These are phyloP conservation scores for Lepiota brunneoincarnata DNA, from an alignment of 768 basidiomycete species.

Conservation along the genomic window DNA sequence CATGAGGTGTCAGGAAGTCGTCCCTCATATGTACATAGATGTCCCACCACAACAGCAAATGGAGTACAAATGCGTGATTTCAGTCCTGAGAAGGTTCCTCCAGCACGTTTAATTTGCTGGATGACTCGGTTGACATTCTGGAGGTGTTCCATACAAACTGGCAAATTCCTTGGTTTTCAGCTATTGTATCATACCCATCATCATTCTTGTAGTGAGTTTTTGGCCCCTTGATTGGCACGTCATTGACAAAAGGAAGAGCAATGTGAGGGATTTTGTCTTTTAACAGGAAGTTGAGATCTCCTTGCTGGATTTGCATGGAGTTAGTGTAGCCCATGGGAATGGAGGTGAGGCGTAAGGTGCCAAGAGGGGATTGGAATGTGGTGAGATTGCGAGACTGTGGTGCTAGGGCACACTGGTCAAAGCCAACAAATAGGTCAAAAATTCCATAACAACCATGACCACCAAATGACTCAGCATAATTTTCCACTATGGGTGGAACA, in stretches of 20 bases:
- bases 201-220: conserved; percentile 23
- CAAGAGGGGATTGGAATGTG: conserved; percentile 35
- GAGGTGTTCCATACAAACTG: too few species aligned
- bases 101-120: too few species aligned
- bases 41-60: too few species aligned
- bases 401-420: conserved; percentile 26
- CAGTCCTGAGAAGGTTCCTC: too few species aligned
- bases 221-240: conserved; percentile 30
- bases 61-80: too few species aligned
- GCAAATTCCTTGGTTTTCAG: conserved; percentile 2
- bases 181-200: neutral
- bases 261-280: conserved; percentile 26
- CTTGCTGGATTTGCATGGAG: conserved; percentile 30
- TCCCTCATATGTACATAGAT: too few species aligned
- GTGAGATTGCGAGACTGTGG: conserved; percentile 27
- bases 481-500: conserved; percentile 28
- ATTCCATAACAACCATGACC: too few species aligned
- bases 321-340: conserved; percentile 42
- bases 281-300: conserved; percentile 26
- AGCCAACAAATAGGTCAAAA: conserved; percentile 30
- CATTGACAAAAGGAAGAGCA: conserved; percentile 26
- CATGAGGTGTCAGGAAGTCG: too few species aligned
- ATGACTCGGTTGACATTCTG: too few species aligned
- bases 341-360: conserved; percentile 26
- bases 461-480: conserved; percentile 30